Conservation (phyloP, 2,329 filamentous ascomycete species). For the Fusarium sterilihyphosum region DNA sequence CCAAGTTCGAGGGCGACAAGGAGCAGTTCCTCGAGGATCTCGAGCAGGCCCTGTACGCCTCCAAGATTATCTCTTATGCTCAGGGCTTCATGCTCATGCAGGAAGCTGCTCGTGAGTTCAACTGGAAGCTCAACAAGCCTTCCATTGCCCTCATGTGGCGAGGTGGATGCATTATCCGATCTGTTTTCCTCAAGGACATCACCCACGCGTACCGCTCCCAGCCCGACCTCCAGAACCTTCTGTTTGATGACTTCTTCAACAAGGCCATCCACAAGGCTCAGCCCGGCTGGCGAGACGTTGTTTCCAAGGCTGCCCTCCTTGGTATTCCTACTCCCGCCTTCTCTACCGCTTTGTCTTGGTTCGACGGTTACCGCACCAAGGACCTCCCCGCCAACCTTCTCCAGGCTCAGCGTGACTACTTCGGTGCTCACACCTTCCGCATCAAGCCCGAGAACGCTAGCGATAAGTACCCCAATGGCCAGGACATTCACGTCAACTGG, state of each 20-base stretch:
- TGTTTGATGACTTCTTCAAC: conserved; percentile 99
- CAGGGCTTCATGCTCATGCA: conserved; percentile 99
- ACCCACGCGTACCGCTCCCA: conserved; percentile 95
- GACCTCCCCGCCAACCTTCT: conserved; percentile 97
- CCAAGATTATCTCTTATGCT: conserved; percentile 99
- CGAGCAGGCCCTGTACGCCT: conserved; percentile 98
- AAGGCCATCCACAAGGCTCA: conserved; percentile 98
- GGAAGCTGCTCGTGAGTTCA: conserved; percentile 95
- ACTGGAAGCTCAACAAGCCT: conserved; percentile 99
- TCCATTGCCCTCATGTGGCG: conserved; percentile 99
- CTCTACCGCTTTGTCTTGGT: conserved; percentile 97
- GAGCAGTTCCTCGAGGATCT: conserved; percentile 95
- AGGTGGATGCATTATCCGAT: conserved; percentile 99
- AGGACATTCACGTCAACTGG: conserved; percentile 99
- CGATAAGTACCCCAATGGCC: conserved; percentile 82
- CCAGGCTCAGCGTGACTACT: conserved; percentile 99
- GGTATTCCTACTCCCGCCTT: conserved; percentile 97
- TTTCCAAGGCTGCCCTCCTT: conserved; percentile 90
- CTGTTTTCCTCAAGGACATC: conserved; percentile 99
- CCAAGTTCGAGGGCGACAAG: conserved; percentile 87
- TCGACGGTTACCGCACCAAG: conserved; percentile 97
- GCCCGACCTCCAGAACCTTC: conserved; percentile 95
- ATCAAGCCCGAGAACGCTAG: conserved; percentile 83
- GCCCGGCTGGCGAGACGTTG: conserved; percentile 88
- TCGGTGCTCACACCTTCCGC: conserved; percentile 91